phyloP scores from a whole-genome alignment of 179 eudicot species.

The Drosera spatulata region DNA sequence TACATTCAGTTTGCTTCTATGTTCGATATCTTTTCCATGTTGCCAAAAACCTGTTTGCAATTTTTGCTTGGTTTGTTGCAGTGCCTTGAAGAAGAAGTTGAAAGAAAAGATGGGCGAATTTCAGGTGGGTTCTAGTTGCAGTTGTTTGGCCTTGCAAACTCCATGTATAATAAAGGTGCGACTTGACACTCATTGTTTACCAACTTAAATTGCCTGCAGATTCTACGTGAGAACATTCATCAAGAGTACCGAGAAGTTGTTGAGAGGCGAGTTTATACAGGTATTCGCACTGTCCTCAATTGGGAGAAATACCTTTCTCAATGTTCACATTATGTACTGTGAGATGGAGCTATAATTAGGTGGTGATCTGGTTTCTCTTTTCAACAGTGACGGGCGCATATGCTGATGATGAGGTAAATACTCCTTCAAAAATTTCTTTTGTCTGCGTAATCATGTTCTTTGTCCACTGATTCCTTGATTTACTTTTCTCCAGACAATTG shows the following conservation, averaged over 20 bases:
- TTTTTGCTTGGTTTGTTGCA: constrained; percentile 26
- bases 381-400: constrained; percentile 79
- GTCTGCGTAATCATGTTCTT: background rate
- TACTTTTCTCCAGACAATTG: constrained; percentile 60
- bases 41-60: background rate
- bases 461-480: constrained; percentile 7
- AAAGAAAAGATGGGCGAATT: constrained; percentile 91
- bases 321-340: constrained; percentile 1
- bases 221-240: constrained; percentile 74
- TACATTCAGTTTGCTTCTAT: background rate
- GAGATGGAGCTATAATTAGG: constrained; percentile 12
- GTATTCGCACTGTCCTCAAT: constrained; percentile 22
- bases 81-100: constrained; percentile 80
- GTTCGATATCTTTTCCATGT: too few species aligned
- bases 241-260: constrained; percentile 97
- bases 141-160: too few species aligned
- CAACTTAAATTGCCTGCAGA: constrained; percentile 22
- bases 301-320: background rate
- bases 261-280: constrained; percentile 97
- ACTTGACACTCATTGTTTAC: background rate
- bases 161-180: background rate
- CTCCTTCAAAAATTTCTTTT: background rate
- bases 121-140: constrained; percentile 43
- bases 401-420: constrained; percentile 87
- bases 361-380: constrained; percentile 13